Evolutionary conservation across 2,329 filamentous ascomycete genomes (phyloP), one percentile per base, ranked within the genome.

Genomic region (Juglanconis juglandina): DNA sequence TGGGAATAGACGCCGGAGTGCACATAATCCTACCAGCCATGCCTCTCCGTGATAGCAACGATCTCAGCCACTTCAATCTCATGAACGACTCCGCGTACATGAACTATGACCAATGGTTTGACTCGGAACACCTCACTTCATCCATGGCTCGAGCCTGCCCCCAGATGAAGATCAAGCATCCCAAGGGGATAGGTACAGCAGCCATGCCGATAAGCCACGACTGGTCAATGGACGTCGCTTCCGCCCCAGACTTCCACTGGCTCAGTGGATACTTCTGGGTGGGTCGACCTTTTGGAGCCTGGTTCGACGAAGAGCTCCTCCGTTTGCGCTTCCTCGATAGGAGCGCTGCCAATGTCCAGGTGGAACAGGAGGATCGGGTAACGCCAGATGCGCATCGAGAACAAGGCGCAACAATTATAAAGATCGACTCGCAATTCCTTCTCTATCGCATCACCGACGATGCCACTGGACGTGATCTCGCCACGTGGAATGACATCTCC

Each of bases 391-490:
- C n/a, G 11, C 5, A 10, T 17, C 42, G 5, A 13, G 11, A 44
- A 17, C 11, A 64, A 24, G 69, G 71, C 44, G 71, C 73, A 37
- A 73, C 68, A 0, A 56, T 72, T 1, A 62, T 74, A n/a, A 58
- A 62, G 13, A 69, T 73, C 35, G 64, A 66, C 50, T 66, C 68
- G 1, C 63, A 70, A 51, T 75, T 75, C 58, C 60, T 74, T 17
- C 47, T 73, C n/a, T 75, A 69, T 62, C 66, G 70, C 53, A 63
- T 75, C 50, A 74, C 69, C n/a, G 73, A 75, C 62, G 73, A 75
- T 63, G 68, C 73, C 1, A 74, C 72, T 1, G 65, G 68, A 3
- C 62, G 66, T 30, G 73, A 75, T 39, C 59, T 75, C 7, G 66
- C 63, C 3, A 59, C 73, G 11, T 75, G 73, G 73, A 74, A 71